Evolutionary conservation across 129 eudicot species (phyloP).

Genomic region (Flaveria brownii): DNA sequence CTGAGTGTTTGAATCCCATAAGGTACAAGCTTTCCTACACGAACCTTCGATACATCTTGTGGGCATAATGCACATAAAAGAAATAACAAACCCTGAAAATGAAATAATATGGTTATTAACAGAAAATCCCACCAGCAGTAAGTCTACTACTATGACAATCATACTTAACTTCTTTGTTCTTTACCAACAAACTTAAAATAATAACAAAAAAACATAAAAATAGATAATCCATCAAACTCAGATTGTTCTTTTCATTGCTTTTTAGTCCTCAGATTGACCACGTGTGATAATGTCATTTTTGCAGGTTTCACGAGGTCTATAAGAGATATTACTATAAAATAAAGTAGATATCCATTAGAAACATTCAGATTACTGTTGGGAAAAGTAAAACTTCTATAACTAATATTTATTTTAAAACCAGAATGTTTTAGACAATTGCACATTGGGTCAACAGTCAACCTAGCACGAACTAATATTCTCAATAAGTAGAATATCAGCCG

Average conservation of each 20-base stretch:
- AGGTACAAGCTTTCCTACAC: slow-evolving; percentile 90
- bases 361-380: background rate
- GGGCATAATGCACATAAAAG: slow-evolving; percentile 94
- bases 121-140: background rate
- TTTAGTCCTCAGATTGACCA: no score
- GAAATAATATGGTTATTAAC: background rate
- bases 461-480: background rate
- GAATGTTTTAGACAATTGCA: background rate
- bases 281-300: background rate
- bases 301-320: background rate
- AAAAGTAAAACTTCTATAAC: background rate
- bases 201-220: background rate
- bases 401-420: background rate
- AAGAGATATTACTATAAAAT: background rate
- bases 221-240: no score
- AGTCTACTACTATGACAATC: background rate
- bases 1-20: slow-evolving; percentile 81
- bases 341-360: background rate
- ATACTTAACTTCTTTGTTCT: background rate
- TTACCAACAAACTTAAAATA: background rate
- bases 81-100: slow-evolving; percentile 86
- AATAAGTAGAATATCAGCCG: background rate
- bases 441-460: no score
- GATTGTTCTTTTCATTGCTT: no score
- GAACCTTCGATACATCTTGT: slow-evolving; percentile 86